Evolutionary conservation across 495 filamentous ascomycete genomes (phyloP), one percentile per base, ranked within the genome.

Genomic region (Penicillium canescens): DNA sequence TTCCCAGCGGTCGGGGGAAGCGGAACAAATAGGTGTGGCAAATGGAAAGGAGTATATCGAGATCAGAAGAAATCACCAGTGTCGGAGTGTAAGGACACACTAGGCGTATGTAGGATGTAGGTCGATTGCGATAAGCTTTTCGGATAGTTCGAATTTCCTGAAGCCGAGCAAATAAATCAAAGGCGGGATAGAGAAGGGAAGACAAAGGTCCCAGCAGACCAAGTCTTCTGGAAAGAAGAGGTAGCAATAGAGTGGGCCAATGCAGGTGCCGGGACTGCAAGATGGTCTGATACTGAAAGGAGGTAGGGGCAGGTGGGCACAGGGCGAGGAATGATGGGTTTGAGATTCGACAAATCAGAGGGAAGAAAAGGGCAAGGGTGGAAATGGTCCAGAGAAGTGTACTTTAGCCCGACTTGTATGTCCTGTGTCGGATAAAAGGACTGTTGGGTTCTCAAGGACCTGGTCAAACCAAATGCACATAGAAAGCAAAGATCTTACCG

Each of bases 1-100:
- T 74, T 70, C 74, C 75, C 75, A 78, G 75, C 75, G 72, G 75
- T 75, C 71, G 66, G 72, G 73, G 75, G 57, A 71, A 54, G 52
- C 24, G 48, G 34, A 18, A 48, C 28, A 39, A 51, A 39, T 14
- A 1, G 9, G 9, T 38, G 20, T 16, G 18, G 10, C 37, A 42
- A 50, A 12, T 28, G 18, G 40, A 37, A 53, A 42, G 46, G 39
- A 26, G 24, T 51, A 11, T 39, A 13, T 59, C 52, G 20, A 38
- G 40, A 36, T 46, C 35, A 24, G 46, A 44, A 37, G 40, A 41
- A 31, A 31, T 31, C 23, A 40, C 37, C 31, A 46, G 41, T 20
- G 28, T 35, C 20, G 31, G 26, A 26, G 40, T 42, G 46, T 43
- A 14, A 38, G n/a, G 45, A 35, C 42, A 43, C 46, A 24, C 26